Evolutionary conservation across 805 yeast species (phyloP).

Genomic region (Ogataea salicorniae): DNA sequence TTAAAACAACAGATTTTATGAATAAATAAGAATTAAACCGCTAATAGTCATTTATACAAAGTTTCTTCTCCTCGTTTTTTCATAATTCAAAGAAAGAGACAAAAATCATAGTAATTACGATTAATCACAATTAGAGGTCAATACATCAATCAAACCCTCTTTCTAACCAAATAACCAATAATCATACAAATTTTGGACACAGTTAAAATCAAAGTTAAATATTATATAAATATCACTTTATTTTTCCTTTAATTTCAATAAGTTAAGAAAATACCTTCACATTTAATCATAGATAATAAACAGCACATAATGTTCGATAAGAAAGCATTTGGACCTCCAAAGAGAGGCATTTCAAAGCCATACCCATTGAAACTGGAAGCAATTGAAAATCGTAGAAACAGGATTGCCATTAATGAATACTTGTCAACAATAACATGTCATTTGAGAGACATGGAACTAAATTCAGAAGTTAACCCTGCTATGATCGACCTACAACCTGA

Average conservation of each 20-base stretch:
- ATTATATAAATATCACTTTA: too few relatives aligned
- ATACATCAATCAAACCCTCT: too few relatives aligned
- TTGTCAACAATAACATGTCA: conserved; percentile 33
- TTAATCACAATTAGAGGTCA: too few relatives aligned
- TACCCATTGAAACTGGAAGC: conserved; percentile 42
- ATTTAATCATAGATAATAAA: background rate
- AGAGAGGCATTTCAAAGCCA: conserved; percentile 23
- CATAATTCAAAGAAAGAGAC: too few relatives aligned
- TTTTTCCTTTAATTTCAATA: too few relatives aligned
- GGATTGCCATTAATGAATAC: conserved; percentile 40
- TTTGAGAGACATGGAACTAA: conserved; percentile 36
- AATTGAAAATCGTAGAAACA: conserved; percentile 42
- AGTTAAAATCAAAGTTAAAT: too few relatives aligned
- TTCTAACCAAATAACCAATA: too few relatives aligned
- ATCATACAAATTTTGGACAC: too few relatives aligned
- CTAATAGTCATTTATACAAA: too few relatives aligned
- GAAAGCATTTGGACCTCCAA: conserved; percentile 32
- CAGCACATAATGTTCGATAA: background rate
- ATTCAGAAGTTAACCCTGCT: conserved; percentile 37
- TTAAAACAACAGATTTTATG: too few relatives aligned
- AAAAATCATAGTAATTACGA: background rate
- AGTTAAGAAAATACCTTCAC: background rate
- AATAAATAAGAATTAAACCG: too few relatives aligned
- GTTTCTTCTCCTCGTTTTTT: too few relatives aligned
- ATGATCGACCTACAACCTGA: conserved; percentile 87